Evolutionary conservation across 2,329 filamentous ascomycete genomes (phyloP).

Genomic region (Beauveria sp.): DNA sequence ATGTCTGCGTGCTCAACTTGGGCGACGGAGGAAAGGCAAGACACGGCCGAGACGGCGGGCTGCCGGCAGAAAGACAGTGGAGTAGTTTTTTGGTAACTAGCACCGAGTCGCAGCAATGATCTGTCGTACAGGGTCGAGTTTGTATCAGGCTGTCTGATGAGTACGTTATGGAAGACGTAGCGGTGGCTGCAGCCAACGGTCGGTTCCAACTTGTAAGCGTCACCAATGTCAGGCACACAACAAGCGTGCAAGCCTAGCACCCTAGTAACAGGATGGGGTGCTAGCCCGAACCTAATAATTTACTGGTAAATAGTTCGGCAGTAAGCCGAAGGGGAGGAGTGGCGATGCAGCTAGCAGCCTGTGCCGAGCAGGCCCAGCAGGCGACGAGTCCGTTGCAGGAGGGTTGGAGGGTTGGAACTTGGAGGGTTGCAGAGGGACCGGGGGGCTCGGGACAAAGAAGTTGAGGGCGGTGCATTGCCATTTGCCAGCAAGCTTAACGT

Average conservation of each 20-base stretch:
- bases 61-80: neutral
- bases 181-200: neutral
- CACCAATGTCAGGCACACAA: neutral
- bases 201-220: neutral
- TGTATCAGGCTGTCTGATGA: neutral
- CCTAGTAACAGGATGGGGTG: neutral
- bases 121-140: neutral
- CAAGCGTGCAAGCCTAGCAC: neutral
- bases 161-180: neutral
- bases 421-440: neutral
- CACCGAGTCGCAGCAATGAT: neutral
- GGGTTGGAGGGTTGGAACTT: too few relatives aligned
- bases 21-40: neutral
- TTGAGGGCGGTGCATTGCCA: neutral
- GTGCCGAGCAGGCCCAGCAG: neutral
- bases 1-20: neutral
- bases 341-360: neutral
- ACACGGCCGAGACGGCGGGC: neutral
- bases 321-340: neutral
- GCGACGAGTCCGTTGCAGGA: neutral
- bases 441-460: neutral
- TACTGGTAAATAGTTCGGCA: neutral
- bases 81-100: neutral
- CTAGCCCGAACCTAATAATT: neutral
- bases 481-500: neutral